Conservation (phyloP, 495 filamentous ascomycete species). For the Tuber aestivum region DNA sequence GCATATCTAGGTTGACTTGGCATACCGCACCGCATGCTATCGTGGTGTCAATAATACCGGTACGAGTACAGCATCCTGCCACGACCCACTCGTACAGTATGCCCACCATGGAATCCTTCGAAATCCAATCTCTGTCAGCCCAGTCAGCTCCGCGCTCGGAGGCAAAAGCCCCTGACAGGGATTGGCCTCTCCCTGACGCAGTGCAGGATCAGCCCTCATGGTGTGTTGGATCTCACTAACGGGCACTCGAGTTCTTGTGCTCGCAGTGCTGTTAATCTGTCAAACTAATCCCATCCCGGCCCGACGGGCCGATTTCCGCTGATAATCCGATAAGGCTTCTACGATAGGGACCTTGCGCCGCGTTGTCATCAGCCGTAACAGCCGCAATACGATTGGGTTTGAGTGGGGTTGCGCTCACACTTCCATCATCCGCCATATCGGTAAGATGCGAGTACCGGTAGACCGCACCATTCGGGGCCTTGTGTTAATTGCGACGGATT, state of each 20-base stretch:
- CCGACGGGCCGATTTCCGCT: background rate
- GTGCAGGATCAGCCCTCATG: background rate
- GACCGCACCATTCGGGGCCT: too few relatives aligned
- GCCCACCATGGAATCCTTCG: background rate
- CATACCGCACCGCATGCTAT: background rate
- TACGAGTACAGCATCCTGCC: too few relatives aligned
- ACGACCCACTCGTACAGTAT: too few relatives aligned
- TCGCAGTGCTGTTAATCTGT: background rate
- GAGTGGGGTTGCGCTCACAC: background rate
- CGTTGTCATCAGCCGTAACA: background rate
- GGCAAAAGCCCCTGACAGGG: background rate
- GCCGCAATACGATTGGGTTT: background rate
- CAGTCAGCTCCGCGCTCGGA: background rate
- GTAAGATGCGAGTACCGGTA: background rate
- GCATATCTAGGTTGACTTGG: background rate
- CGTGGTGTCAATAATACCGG: background rate
- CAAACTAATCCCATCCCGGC: background rate
- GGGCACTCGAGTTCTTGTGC: background rate
- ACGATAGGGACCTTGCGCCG: background rate
- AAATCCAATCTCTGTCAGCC: background rate
- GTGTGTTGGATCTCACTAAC: background rate
- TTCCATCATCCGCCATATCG: background rate
- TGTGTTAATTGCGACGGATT: too few relatives aligned
- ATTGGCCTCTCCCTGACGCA: background rate
- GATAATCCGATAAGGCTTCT: background rate